phyloP scores from a whole-genome alignment of 2,329 filamentous ascomycete species.

The Colletotrichum sp. region DNA sequence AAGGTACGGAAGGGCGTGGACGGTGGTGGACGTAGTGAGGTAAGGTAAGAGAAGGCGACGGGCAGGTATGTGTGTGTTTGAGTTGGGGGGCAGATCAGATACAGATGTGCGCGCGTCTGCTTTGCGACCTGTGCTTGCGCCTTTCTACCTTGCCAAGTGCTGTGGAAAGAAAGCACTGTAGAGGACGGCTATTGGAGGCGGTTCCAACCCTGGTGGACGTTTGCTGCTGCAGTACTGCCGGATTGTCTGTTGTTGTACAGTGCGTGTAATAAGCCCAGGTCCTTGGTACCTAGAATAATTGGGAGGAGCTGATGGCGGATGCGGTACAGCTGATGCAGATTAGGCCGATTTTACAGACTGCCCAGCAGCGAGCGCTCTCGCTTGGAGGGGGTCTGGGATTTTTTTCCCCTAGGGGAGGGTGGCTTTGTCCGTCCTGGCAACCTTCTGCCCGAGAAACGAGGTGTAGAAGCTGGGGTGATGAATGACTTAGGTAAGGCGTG shows the following conservation, averaged over 20 bases:
- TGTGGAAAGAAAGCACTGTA: neutral
- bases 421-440: neutral
- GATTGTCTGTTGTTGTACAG: neutral
- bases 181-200: neutral
- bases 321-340: neutral
- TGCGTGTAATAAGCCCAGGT: neutral
- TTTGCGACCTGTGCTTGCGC: constrained; percentile 2
- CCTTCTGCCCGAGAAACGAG: neutral
- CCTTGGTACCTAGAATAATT: neutral
- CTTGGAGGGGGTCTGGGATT: neutral
- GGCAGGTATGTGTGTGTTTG: neutral
- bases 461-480: neutral
- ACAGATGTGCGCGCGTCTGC: neutral
- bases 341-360: neutral
- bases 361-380: neutral
- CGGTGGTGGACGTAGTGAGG: neutral
- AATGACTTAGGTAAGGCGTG: neutral
- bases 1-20: neutral
- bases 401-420: neutral
- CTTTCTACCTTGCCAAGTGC: neutral
- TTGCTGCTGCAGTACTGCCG: neutral
- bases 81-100: constrained; percentile 8
- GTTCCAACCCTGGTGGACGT: neutral
- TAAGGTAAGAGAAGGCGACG: neutral
- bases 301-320: neutral